phyloP scores from a whole-genome alignment of 2,329 filamentous ascomycete species.

The Triangularia setosa region DNA sequence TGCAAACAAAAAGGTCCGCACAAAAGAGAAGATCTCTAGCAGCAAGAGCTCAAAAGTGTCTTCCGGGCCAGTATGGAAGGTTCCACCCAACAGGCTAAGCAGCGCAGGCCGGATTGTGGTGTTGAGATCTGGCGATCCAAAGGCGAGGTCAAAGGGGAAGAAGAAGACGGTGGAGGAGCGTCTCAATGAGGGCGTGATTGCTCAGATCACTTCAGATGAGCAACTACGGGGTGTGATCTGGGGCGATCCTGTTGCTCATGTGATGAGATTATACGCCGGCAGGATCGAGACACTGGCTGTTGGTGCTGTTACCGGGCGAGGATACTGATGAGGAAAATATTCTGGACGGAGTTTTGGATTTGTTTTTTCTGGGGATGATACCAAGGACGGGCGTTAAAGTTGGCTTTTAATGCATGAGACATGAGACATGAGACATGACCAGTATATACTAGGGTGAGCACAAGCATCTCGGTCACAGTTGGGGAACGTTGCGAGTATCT shows the following conservation, averaged over 20 bases:
- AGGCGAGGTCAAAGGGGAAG: constrained; percentile 37
- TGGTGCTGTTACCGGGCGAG: constrained; percentile 55
- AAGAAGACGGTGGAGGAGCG: constrained; percentile 48
- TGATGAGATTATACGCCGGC: constrained; percentile 72
- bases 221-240: constrained; percentile 68
- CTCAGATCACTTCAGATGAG: constrained; percentile 64
- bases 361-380: constrained; percentile 5
- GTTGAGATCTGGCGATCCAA: constrained; percentile 50
- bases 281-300: constrained; percentile 69
- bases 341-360: background rate
- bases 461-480: background rate
- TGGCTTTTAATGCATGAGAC: background rate
- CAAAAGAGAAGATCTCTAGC: constrained; percentile 23
- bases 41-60: background rate
- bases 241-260: constrained; percentile 76
- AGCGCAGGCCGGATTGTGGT: constrained; percentile 68
- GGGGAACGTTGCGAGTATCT: background rate
- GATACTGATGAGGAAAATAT: constrained; percentile 19
- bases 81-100: constrained; percentile 63
- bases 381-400: background rate
- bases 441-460: background rate
- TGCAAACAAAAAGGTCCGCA: constrained; percentile 14
- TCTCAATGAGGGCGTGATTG: constrained; percentile 60
- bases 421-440: background rate
- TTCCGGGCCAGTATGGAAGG: constrained; percentile 53